Evolutionary conservation across 768 basidiomycete genomes (phyloP), one percentile per base, ranked within the genome.

Genomic region (Kwoniella bestiolae): DNA sequence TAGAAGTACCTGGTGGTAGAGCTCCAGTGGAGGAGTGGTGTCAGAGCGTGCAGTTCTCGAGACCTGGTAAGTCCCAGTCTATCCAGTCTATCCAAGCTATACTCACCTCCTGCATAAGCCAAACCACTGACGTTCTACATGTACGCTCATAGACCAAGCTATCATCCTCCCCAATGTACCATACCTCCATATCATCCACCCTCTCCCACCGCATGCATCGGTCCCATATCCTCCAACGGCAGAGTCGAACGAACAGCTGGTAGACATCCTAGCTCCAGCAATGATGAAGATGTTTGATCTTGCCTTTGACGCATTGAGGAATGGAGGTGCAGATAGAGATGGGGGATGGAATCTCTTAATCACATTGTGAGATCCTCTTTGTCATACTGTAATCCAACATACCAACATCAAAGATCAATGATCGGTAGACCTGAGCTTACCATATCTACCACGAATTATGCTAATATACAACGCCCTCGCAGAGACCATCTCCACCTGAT

Each of bases 1-100:
- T 94, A 34, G 89, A 91, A 34, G 85, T 85, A 7, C 85, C 85
- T 35, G 89, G 87, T 1, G 68, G 72, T 4, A 55, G 66, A n/a
- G 90, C 91, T 14, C 94, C 94, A 0, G 84, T 94, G 26, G 93
- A 94, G 80, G 83, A 80, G 60, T 83, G 92, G 57, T 88, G 91
- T 4, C 84, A 84, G 70, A 80, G 82, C 21, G 82, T 85, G 9
- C 84, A 82, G 16, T 79, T 92, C 51, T 88, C 91, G 26, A 63
- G 67, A 21, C 75, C 84, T 82, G 46, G 83, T 86, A 63, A 84
- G 90, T 88, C 23, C 4, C 7, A 67, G 16, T n/a, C 35, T 29
- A 45, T 60, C 25, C 29, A 44, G 29, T 18, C 6, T 14, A 14
- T 18, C 44, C 29, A 60, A n/a, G n/a, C n/a, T n/a, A n/a, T n/a